These are phyloP conservation scores for Spirogloea muscicola DNA, from an alignment of 139 green algal genomes.

Conservation along the genomic window DNA sequence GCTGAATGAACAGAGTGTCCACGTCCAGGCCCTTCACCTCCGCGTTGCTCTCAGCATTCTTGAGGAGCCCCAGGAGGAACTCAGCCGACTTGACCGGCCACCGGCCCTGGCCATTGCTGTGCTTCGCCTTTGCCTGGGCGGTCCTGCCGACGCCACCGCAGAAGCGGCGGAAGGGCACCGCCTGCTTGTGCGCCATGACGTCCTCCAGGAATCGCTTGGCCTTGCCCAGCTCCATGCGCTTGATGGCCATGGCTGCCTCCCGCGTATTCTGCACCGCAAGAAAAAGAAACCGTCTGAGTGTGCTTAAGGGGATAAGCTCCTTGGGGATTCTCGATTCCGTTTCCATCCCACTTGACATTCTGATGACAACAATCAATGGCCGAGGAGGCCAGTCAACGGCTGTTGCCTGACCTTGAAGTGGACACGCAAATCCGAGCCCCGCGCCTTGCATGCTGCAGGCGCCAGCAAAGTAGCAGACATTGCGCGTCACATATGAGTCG, in stretches of 20 bases:
- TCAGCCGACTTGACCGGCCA: slow-evolving; percentile 94
- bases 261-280: slow-evolving; percentile 93
- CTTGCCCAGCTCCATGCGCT: slow-evolving; percentile 76
- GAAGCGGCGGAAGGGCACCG: slow-evolving; percentile 92
- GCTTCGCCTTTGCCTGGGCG: slow-evolving; percentile 36
- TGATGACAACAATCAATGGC: too few species aligned
- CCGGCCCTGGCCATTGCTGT: slow-evolving; percentile 81
- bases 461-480: too few species aligned
- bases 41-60: slow-evolving; percentile 97
- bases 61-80: slow-evolving; percentile 94
- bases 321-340: too few species aligned
- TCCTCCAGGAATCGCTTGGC: slow-evolving; percentile 95
- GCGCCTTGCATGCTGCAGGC: slow-evolving; percentile 43
- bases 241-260: slow-evolving; percentile 81
- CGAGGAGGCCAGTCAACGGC: too few species aligned
- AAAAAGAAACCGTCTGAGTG: too few species aligned
- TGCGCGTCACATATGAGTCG: too few species aligned
- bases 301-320: too few species aligned
- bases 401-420: slow-evolving; percentile 54
- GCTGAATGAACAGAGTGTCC: slow-evolving; percentile 81
- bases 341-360: too few species aligned
- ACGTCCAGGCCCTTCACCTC: slow-evolving; percentile 97
- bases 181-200: slow-evolving; percentile 88
- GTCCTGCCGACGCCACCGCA: slow-evolving; percentile 68
- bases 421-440: slow-evolving; percentile 40